A percentile compares a stretch with the other conserved stretches of the same genome.
Evolutionary conservation across 805 yeast genomes (phyloP).

Genomic region (Kazachstania psychrophila): DNA sequence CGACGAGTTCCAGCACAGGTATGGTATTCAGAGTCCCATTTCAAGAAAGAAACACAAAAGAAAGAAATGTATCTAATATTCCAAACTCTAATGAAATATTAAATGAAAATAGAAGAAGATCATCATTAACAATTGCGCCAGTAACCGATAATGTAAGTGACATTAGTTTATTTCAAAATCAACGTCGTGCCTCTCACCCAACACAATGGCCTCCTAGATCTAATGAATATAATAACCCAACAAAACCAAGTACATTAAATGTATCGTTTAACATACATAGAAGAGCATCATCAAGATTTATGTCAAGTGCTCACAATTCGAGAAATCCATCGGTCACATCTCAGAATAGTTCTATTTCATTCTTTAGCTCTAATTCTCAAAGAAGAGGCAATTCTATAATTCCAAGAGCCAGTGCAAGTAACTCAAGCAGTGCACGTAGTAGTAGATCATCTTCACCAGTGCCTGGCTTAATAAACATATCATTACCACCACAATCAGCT

Average conservation of each 20-base stretch:
- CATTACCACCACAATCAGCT: constrained; percentile 48
- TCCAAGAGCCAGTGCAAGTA: constrained; percentile 20
- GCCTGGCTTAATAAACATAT: constrained; percentile 19
- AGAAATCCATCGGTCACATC: constrained; percentile 35
- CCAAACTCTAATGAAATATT: not conserved
- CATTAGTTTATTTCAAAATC: not conserved
- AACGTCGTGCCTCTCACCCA: constrained; percentile 25
- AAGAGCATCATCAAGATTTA: constrained; percentile 6
- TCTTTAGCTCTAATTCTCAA: constrained; percentile 27
- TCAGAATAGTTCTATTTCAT: constrained; percentile 24
- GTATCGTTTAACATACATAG: constrained; percentile 4
- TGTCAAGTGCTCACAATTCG: constrained; percentile 19
- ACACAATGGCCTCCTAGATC: not conserved
- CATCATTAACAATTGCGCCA: constrained; percentile 10
- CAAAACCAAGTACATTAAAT: not conserved
- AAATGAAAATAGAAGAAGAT: constrained; percentile 8
- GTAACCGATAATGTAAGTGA: not conserved
- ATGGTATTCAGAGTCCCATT: constrained; percentile 57
- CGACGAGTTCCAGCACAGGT: constrained; percentile 26
- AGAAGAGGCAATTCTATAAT: constrained; percentile 24
- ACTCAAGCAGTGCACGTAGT: constrained; percentile 16
- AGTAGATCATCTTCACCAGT: constrained; percentile 17
- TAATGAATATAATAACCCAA: not conserved
- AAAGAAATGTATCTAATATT: not conserved
- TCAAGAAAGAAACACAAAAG: constrained; percentile 35